Percentiles rank a stretch among this genome's conserved stretches.
These are phyloP conservation scores for Microthyrium microscopicum DNA, from an alignment of 2,329 filamentous ascomycete genomes.

Conservation along the genomic window DNA sequence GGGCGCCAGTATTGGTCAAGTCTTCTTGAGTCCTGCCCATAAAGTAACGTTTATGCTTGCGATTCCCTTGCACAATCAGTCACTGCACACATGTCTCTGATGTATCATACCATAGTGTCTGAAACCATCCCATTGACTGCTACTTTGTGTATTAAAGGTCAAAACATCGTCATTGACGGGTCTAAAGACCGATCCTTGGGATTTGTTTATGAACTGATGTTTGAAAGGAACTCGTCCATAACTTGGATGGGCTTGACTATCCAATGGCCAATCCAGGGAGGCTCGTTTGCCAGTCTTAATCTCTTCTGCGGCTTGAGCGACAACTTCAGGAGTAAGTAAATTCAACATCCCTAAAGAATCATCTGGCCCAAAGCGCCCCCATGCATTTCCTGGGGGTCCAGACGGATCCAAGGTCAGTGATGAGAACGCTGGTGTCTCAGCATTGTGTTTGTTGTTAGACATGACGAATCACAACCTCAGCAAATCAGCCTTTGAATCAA, in stretches of 20 bases:
- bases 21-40: conserved; percentile 7
- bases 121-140: conserved; percentile 28
- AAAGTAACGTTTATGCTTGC: conserved; percentile 5
- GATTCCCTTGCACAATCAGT: background rate
- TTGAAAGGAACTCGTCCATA: conserved; percentile 17
- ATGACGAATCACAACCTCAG: too few relatives aligned
- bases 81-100: background rate
- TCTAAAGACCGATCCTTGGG: background rate
- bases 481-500: too few relatives aligned
- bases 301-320: conserved; percentile 25
- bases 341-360: conserved; percentile 29
- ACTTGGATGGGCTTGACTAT: conserved; percentile 20
- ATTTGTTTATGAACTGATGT: conserved; percentile 6
- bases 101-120: background rate
- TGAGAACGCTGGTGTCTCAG: too few relatives aligned
- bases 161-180: conserved; percentile 25
- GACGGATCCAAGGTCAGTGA: background rate
- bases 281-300: conserved; percentile 25
- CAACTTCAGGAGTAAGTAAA: conserved; percentile 26
- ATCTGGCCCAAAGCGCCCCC: conserved; percentile 28
- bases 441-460: too few relatives aligned
- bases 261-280: conserved; percentile 23
- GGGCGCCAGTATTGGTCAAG: background rate
- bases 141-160: conserved; percentile 30
- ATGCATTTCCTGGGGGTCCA: conserved; percentile 12